phyloP scores from a whole-genome alignment of 164 flowering plant species.

The Hamamelis virginiana region DNA sequence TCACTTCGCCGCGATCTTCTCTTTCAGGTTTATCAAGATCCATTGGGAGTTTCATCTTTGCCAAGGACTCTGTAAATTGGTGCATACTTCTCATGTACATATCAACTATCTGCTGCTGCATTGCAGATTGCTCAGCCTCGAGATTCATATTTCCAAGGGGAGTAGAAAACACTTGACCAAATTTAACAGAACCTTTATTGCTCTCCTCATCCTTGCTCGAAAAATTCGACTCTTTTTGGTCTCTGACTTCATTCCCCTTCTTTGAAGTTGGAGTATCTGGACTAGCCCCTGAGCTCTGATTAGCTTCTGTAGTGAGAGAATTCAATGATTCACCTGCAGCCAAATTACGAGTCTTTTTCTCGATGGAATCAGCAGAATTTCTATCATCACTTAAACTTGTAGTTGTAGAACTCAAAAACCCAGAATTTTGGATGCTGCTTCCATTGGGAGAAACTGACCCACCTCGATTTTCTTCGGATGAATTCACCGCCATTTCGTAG shows the following conservation, averaged over 20 bases:
- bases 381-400: conserved; percentile 65
- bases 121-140: conserved; percentile 67
- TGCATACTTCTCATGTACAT: conserved; percentile 98
- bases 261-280: conserved; percentile 67
- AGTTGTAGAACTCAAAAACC: conserved; percentile 57
- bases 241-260: conserved; percentile 27
- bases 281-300: conserved; percentile 24
- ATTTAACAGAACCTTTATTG: conserved; percentile 23
- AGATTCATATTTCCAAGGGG: conserved; percentile 45
- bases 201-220: conserved; percentile 35
- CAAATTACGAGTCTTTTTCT: conserved; percentile 36
- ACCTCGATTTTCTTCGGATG: conserved; percentile 35
- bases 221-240: conserved; percentile 26
- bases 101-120: conserved; percentile 89
- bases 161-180: conserved; percentile 43
- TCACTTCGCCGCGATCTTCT: conserved; percentile 33
- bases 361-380: conserved; percentile 47
- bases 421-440: conserved; percentile 55
- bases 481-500: conserved; percentile 54
- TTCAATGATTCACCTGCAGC: conserved; percentile 26
- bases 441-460: conserved; percentile 45
- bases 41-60: conserved; percentile 93
- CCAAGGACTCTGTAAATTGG: conserved; percentile 82
- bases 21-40: conserved; percentile 49
- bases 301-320: conserved; percentile 24